phyloP scores from a whole-genome alignment of 1,284 basidiomycete species.

The Apiotrichum akiyoshidainum region DNA sequence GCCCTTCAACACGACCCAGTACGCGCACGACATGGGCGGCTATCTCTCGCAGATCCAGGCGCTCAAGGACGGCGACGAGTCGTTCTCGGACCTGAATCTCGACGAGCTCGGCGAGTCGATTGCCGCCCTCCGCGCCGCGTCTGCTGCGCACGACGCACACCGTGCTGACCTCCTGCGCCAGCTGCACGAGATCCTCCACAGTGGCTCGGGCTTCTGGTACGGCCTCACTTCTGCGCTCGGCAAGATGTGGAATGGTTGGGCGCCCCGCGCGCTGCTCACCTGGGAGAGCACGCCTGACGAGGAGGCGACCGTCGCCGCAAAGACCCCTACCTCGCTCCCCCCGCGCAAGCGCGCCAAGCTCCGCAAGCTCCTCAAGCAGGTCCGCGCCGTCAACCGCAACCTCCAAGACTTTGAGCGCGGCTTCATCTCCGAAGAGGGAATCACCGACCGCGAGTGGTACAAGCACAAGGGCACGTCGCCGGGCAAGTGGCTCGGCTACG shows the following conservation, averaged over 20 bases:
- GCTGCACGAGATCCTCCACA: conserved; percentile 44
- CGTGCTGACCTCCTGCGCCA: conserved; percentile 38
- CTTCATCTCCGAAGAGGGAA: conserved; percentile 74
- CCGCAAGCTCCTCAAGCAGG: conserved; percentile 61
- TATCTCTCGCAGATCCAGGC: conserved; percentile 62
- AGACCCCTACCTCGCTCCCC: conserved; percentile 5
- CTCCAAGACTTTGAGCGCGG: conserved; percentile 74
- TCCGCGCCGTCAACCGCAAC: conserved; percentile 67
- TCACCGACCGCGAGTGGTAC: conserved; percentile 78
- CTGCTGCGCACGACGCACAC: conserved; percentile 56
- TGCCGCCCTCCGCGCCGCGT: conserved; percentile 56
- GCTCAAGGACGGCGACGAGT: conserved; percentile 42
- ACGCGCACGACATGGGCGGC: conserved; percentile 61
- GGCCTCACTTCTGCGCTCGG: conserved; percentile 10
- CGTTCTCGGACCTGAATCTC: conserved; percentile 51
- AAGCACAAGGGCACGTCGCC: conserved; percentile 82
- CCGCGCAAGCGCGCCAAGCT: conserved; percentile 50
- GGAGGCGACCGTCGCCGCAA: background rate
- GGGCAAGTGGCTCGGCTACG: conserved; percentile 85
- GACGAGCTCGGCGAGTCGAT: conserved; percentile 57
- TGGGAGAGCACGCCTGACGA: background rate
- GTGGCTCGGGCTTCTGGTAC: background rate
- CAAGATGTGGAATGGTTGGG: background rate
- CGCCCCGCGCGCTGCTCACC: background rate
- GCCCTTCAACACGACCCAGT: conserved; percentile 75